Evolutionary conservation across 2,329 filamentous ascomycete genomes (phyloP), one percentile per base, ranked within the genome.

Genomic region (Sclerotinia spermophila): DNA sequence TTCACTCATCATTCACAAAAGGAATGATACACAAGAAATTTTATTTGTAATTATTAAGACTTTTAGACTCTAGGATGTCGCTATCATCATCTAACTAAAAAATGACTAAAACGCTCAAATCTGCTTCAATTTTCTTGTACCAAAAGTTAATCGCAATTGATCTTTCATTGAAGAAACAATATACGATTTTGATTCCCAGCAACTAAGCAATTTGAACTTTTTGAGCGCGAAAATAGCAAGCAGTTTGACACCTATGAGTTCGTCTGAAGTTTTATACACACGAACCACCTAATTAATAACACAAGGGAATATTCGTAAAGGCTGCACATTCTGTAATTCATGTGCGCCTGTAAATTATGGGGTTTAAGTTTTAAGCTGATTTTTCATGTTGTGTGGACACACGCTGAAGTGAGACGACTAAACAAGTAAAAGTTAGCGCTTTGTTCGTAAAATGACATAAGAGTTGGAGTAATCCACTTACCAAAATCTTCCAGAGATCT

Each of bases 311-410:
- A 67, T 56, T 64, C 59, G 33, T 56, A 67, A 64, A 42, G 62
- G 51, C 61, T 45, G 51, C 69, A 72, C 61, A 24, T 51, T 55
- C 48, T 59, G 38, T 64, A 44, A 64, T 69, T 64, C 33, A 61
- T 60, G 38, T 62, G 53, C 40, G 72, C 35, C 30, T 45, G 51
- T 69, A 69, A 69, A 69, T 65, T 69, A 64, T 69, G 38, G 30
- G 21, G 44, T 58, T 60, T 30, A 48, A 30, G 60, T 56, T 68
- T 83, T 91, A 94, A 82, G 89, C 85, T 76, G 89, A 92, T 87
- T 94, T 95, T 86, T 96, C 93, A 85, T 97, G 93, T 84, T 96
- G 92, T 73, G 92, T 96, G 69, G 93, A 95, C 76, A 96, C 92
- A 82, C 93, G 92, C 85, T 96, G 92, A 81, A 96, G 86, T 72